These are phyloP conservation scores for Neurospora terricola DNA, from an alignment of 495 filamentous ascomycete genomes.

Conservation along the genomic window DNA sequence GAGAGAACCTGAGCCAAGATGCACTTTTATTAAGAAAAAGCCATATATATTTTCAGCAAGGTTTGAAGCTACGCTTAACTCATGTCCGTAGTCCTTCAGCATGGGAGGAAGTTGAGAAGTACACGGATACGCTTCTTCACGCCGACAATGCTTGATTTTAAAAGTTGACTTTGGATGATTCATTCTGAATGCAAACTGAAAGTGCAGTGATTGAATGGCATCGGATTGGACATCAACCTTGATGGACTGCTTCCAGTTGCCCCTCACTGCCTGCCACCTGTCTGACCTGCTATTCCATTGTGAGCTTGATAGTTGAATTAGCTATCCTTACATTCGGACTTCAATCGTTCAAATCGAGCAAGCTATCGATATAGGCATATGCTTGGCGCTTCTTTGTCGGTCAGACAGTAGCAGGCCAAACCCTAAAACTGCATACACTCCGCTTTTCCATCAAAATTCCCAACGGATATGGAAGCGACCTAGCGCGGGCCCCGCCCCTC, in stretches of 20 bases:
- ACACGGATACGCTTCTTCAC: neutral
- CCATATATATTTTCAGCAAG: neutral
- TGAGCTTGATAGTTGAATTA: neutral
- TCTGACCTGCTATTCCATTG: neutral
- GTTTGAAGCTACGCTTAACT: too few relatives aligned
- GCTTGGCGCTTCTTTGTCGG: neutral
- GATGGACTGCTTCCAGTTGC: slow-evolving; percentile 1
- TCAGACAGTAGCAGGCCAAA: neutral
- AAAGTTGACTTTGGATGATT: neutral
- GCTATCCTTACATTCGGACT: neutral
- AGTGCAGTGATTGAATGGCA: neutral
- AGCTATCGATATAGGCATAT: neutral
- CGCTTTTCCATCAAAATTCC: neutral
- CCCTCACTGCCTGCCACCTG: slow-evolving; percentile 2
- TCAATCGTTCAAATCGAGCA: neutral
- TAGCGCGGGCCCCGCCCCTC: neutral
- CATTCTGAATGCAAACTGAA: neutral
- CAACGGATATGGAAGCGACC: neutral
- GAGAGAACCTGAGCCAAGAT: neutral
- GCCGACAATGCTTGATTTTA: neutral
- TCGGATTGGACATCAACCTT: neutral
- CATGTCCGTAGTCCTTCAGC: neutral
- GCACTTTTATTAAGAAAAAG: neutral
- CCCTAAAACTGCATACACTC: neutral
- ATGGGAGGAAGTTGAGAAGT: neutral